phyloP scores from a whole-genome alignment of 2,329 filamentous ascomycete genomes.

The Cladobotryum protrusum region DNA sequence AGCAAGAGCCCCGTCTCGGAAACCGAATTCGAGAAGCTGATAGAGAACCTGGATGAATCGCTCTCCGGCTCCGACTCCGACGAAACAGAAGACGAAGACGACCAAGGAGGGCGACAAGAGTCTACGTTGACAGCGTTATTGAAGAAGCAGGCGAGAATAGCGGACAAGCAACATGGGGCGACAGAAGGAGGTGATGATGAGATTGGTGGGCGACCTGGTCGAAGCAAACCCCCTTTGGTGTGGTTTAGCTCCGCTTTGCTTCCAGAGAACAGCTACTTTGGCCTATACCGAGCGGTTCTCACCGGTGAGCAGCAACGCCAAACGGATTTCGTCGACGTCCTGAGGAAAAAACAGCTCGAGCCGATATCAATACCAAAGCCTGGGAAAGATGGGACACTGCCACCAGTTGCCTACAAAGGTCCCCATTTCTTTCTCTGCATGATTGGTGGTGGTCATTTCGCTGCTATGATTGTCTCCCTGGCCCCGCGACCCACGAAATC shows the following conservation, averaged over 20 bases:
- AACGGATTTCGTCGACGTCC: conserved; percentile 54
- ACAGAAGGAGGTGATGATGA: conserved; percentile 41
- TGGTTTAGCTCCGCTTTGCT: conserved; percentile 79
- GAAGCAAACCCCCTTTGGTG: conserved; percentile 67
- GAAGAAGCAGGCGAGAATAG: conserved; percentile 74
- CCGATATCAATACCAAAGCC: conserved; percentile 51
- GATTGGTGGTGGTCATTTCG: conserved; percentile 97
- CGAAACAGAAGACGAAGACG: conserved; percentile 62
- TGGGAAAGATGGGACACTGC: conserved; percentile 51
- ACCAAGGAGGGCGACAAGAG: conserved; percentile 50
- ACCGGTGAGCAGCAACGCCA: conserved; percentile 62
- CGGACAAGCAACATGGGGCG: conserved; percentile 38
- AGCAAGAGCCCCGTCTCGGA: conserved; percentile 69
- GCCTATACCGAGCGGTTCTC: conserved; percentile 79
- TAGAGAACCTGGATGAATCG: conserved; percentile 83
- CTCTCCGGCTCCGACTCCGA: conserved; percentile 80
- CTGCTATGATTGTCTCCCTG: conserved; percentile 89
- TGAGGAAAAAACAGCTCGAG: conserved; percentile 71
- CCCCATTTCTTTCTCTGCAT: conserved; percentile 95
- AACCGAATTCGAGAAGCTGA: conserved; percentile 75
- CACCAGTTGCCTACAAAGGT: conserved; percentile 54
- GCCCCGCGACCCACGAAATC: conserved; percentile 72
- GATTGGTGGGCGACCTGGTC: conserved; percentile 41
- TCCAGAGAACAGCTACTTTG: conserved; percentile 72
- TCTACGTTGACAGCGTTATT: conserved; percentile 69